Evolutionary conservation across 2,329 filamentous ascomycete species (phyloP).

Genomic region (Trichoderma koningii): DNA sequence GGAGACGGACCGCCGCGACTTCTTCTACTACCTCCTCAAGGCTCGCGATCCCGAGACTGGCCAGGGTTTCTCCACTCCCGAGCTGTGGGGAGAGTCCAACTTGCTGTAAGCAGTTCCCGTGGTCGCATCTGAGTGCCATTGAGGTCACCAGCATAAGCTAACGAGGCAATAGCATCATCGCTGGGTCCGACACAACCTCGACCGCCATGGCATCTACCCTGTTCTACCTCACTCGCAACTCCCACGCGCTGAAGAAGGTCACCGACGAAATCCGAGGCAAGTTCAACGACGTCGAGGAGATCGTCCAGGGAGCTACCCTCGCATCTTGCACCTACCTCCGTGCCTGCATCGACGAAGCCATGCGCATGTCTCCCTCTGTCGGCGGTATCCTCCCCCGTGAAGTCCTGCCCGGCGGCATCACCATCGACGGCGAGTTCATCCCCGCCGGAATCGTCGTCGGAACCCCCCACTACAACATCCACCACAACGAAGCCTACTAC

Average conservation of each 20-base stretch:
- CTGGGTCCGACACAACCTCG: conserved; percentile 71
- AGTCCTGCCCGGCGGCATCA: conserved; percentile 57
- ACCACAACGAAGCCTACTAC: conserved; percentile 66
- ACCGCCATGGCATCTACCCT: conserved; percentile 65
- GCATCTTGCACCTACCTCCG: conserved; percentile 59
- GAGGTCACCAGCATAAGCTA: not conserved
- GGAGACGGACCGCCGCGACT: conserved; percentile 68
- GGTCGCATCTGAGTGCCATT: not conserved
- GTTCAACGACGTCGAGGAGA: conserved; percentile 57
- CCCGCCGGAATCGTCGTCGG: conserved; percentile 64
- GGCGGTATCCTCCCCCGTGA: conserved; percentile 62
- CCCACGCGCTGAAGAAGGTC: conserved; percentile 49
- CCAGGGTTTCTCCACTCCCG: conserved; percentile 63
- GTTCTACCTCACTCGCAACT: conserved; percentile 62
- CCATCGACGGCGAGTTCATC: conserved; percentile 55
- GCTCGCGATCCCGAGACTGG: conserved; percentile 72
- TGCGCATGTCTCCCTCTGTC: conserved; percentile 64
- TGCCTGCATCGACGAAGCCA: conserved; percentile 66
- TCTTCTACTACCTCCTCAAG: conserved; percentile 74
- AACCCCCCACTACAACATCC: conserved; percentile 67
- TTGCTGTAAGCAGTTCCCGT: conserved; percentile 51
- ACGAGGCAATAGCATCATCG: conserved; percentile 56
- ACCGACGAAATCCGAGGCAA: conserved; percentile 54
- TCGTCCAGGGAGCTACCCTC: conserved; percentile 54
- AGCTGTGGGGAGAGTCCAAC: conserved; percentile 72